Percentiles rank a stretch among this genome's conserved stretches.
These are phyloP conservation scores for Termitomyces sp. DNA, from an alignment of 768 basidiomycete species.

Conservation along the genomic window DNA sequence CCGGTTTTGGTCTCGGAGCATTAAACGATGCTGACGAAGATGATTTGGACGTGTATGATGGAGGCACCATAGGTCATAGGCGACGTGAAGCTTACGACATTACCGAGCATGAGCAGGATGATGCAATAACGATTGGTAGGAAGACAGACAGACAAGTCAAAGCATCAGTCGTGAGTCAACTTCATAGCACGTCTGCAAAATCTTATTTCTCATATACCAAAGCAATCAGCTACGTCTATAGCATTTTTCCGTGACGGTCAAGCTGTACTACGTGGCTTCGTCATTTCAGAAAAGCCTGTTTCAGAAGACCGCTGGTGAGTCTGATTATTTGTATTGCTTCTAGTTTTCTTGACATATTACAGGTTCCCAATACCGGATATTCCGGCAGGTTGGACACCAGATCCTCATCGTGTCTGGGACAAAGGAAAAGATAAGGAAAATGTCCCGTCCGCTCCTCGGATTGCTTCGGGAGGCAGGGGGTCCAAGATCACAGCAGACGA, in stretches of 20 bases:
- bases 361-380: constrained; percentile 87
- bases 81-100: constrained; percentile 65
- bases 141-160: constrained; percentile 20
- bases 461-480: constrained; percentile 42
- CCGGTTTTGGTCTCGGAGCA: constrained; percentile 86
- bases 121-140: constrained; percentile 42
- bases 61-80: constrained; percentile 29
- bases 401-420: constrained; percentile 76
- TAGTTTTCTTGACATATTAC: constrained; percentile 4
- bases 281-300: constrained; percentile 62
- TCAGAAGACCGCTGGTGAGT: constrained; percentile 68
- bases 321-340: background rate
- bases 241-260: constrained; percentile 71
- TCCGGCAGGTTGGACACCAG: constrained; percentile 81
- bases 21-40: constrained; percentile 95
- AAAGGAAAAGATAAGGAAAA: constrained; percentile 50
- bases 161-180: constrained; percentile 26
- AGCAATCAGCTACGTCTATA: constrained; percentile 29
- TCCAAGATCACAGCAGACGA: constrained; percentile 64
- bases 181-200: constrained; percentile 2
- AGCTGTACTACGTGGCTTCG: constrained; percentile 73
- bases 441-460: constrained; percentile 17
- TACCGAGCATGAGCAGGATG: constrained; percentile 62
- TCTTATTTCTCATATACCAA: constrained; percentile 23
- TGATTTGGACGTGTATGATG: constrained; percentile 82